Base-by-base conservation (phyloP, 2,329 filamentous ascomycete species). In the Macrophomina tecta region DNA sequence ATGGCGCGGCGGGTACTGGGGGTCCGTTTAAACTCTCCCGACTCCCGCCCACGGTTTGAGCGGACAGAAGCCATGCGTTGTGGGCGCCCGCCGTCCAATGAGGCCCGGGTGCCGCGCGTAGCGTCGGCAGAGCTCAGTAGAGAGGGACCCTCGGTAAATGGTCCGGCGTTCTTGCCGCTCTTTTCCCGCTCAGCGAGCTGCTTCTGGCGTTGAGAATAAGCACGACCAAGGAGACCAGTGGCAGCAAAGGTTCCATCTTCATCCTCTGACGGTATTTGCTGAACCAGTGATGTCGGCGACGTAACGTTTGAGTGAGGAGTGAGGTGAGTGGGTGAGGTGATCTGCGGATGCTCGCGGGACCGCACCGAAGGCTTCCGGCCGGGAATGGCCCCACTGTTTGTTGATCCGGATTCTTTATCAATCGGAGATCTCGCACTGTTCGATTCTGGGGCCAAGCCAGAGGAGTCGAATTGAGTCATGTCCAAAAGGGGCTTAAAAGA, bases 401-500 rank as follows among this genome's bases (percentile, higher is more conserved):
- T 48, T 53, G 66, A 6, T 76, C 68, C 70, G 60, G 72, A 71
- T 32, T 76, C 74, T 34, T 75, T 72, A 16, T 73, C 63, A 34
- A 16, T 14, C 5, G 63, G 42, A 5, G 52, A 58, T 46, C 40
- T 52, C 38, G 63, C 34, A 48, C 40, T 48, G 30, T 56, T 23
- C 40, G 40, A 32, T 53, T 34, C 63, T 28, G 38, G 34, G n/a
- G 55, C 38, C 38, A 36, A 38, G 63, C 51, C 49, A n/a, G 55
- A n/a, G 71, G 71, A 67, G 84, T 84, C 83, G 71, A 90, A 87
- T 7, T 84, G 82, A 46, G 85, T 81, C 73, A 89, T 79, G 68
- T 92, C 88, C 8, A 93, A 77, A 3, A 93, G 78, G 0, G 91
- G 90, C 70, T 87, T 83, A 76, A 91, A 91, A 1, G 86, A 84